Evolutionary conservation across 139 green algal genomes (phyloP), one percentile per base, ranked within the genome.

Genomic region (Spirogloea muscicola): DNA sequence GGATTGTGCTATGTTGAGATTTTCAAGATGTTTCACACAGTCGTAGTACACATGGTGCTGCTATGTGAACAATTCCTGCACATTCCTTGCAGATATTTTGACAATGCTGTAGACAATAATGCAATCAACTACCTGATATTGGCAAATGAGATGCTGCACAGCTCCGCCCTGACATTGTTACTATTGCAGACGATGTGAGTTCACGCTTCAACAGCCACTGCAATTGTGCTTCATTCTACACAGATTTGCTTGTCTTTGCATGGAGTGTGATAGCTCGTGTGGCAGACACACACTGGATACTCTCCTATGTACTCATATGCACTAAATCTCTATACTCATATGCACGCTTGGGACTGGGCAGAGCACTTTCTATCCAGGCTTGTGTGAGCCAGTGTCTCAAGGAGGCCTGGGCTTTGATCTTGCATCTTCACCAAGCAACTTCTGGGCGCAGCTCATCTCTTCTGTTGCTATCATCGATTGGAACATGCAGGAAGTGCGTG

Each of bases 321-420:
- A 27, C 55, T 13, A 10, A 25, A 10, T 13, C 10, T 13, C 13
- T 13, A 10, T 51, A 13, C 43, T 51, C 13, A 10, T 51, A 13
- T 13, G 43, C 43, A 13, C 43, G 43, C 43, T 10, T 13, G 43
- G 13, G 43, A 13, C 10, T 10, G 43, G 43, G 21, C 64, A 63
- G 64, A 25, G 5, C 34, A 79, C 70, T 33, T 16, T 62, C 1
- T 79, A 79, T 90, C 93, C 93, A 33, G 90, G 90, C 37, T 91
- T 98, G 80, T 95, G 87, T 83, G 82, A 88, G 68, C 83, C 61
- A n/a, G 75, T 49, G 80, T n/a, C 81, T 4, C 91, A 97, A 86
- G 93, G 93, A 40, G 94, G 94, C 33, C 86, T 97, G 4, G 94
- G 94, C 38, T 98, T 98, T 65, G 93, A 98, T 86, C 96, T 96